Conservation (phyloP, 495 filamentous ascomycete species). For the Antarctomyces pellizariae region DNA sequence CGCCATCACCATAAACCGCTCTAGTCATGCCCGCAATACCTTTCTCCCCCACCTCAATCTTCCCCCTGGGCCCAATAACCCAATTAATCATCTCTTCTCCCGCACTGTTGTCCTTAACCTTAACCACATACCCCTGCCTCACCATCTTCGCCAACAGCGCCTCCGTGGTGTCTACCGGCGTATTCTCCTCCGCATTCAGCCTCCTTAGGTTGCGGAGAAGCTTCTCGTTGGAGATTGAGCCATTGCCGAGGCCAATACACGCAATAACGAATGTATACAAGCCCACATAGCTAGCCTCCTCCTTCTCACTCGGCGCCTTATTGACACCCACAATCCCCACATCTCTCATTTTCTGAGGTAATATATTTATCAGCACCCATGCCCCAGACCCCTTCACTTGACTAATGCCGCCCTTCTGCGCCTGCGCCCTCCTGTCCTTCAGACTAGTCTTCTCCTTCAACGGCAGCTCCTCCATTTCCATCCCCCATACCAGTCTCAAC, state of each 20-base stretch:
- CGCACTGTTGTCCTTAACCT: constrained; percentile 35
- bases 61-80: constrained; percentile 63
- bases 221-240: constrained; percentile 45
- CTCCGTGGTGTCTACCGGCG: constrained; percentile 56
- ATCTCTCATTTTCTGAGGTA: too few species aligned
- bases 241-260: constrained; percentile 42
- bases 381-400: constrained; percentile 28
- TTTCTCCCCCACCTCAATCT: constrained; percentile 55
- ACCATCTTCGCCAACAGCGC: constrained; percentile 48
- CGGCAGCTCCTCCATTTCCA: constrained; percentile 9
- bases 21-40: constrained; percentile 48
- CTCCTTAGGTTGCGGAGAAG: constrained; percentile 49
- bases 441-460: constrained; percentile 53
- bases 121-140: constrained; percentile 63
- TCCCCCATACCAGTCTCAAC: constrained; percentile 9
- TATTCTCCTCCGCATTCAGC: constrained; percentile 51
- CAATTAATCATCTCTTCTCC: constrained; percentile 60
- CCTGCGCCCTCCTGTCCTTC: constrained; percentile 38
- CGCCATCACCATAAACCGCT: constrained; percentile 25
- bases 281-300: constrained; percentile 57
- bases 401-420: constrained; percentile 6
- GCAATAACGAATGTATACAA: constrained; percentile 61
- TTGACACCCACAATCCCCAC: too few species aligned
- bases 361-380: constrained; percentile 64
- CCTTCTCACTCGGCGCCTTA: constrained; percentile 31